Percentiles rank a stretch among this genome's conserved stretches.
Evolutionary conservation across 106 monocot species (phyloP).

Genomic region (Dactylorhiza incarnata): DNA sequence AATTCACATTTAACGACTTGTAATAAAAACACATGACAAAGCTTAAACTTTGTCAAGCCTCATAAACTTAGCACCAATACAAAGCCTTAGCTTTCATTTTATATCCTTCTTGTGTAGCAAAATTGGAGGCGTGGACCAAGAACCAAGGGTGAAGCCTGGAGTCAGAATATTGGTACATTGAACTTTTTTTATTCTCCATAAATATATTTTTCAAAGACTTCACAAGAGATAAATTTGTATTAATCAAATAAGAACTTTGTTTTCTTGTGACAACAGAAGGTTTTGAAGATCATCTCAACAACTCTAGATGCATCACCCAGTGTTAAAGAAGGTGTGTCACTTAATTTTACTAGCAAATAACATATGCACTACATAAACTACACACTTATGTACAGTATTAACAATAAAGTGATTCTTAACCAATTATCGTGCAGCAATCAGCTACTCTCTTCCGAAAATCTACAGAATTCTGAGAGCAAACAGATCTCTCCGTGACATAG

Average conservation of each 20-base stretch:
- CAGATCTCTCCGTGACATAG: neutral
- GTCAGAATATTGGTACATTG: constrained; percentile 2
- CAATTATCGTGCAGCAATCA: neutral
- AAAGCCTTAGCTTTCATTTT: neutral
- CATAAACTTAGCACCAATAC: neutral
- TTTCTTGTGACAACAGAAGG: neutral
- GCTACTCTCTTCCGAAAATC: neutral
- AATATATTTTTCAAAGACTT: neutral
- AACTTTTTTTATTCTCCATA: neutral
- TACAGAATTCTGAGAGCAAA: neutral
- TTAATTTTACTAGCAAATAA: neutral
- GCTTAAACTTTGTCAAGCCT: neutral
- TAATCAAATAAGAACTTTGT: neutral
- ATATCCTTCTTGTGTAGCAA: neutral
- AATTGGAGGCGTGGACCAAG: neutral
- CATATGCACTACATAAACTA: neutral
- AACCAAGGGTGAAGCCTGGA: neutral
- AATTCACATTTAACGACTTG: too few species aligned
- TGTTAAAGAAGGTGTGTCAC: neutral
- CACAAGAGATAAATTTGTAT: neutral
- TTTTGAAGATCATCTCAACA: constrained; percentile 7
- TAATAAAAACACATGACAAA: too few species aligned
- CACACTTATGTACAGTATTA: neutral
- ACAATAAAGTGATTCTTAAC: neutral
- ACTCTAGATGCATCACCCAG: neutral